These are phyloP conservation scores for Alternaria triticina DNA, from an alignment of 2,329 filamentous ascomycete species.

Conservation along the genomic window DNA sequence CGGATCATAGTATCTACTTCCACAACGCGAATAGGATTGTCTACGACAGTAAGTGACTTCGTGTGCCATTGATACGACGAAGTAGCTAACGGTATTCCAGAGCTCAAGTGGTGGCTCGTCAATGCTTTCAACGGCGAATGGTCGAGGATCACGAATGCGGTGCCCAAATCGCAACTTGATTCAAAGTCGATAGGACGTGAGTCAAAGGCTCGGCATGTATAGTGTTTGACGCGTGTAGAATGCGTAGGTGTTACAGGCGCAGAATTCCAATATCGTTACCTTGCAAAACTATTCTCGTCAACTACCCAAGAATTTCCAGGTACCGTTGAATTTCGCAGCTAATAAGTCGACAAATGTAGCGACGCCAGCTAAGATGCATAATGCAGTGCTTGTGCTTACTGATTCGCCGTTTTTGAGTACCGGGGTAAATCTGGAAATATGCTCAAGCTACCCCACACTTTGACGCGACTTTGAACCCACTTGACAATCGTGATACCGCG, in stretches of 20 bases:
- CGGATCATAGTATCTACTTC: constrained; percentile 93
- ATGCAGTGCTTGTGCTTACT: neutral
- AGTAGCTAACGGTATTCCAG: constrained; percentile 50
- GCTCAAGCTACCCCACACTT: neutral
- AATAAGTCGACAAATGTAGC: neutral
- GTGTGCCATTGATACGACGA: neutral
- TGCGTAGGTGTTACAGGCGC: neutral
- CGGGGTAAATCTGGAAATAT: neutral
- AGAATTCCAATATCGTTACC: neutral
- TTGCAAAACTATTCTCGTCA: neutral
- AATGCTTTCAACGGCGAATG: constrained; percentile 99
- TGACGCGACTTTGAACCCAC: neutral
- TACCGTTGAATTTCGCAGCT: neutral
- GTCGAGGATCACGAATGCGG: constrained; percentile 65
- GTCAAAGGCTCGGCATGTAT: neutral
- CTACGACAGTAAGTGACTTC: constrained; percentile 77
- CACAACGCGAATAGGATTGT: constrained; percentile 92
- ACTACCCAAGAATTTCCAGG: accelerated
- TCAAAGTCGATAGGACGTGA: constrained; percentile 15
- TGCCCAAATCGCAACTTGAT: constrained; percentile 50
- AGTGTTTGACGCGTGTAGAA: neutral
- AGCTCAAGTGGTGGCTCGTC: constrained; percentile 86
- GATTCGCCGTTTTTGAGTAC: neutral
- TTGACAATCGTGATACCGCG: neutral
- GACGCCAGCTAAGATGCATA: neutral